Evolutionary conservation across 2,329 filamentous ascomycete species (phyloP), one percentile per base, ranked within the genome.

Genomic region (Knufia fluminis): DNA sequence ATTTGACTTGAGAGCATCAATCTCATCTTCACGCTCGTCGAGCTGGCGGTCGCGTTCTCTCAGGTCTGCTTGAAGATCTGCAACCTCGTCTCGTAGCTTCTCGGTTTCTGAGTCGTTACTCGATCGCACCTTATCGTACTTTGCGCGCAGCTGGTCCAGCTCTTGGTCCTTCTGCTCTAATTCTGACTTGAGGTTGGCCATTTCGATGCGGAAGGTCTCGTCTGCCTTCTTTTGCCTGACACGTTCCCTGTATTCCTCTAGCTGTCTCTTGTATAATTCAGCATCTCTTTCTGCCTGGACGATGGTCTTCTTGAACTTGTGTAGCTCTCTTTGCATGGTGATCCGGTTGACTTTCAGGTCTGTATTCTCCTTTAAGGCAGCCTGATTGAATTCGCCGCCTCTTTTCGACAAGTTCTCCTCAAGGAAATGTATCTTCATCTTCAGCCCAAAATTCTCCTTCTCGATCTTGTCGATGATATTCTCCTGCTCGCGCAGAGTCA

Each of bases 361-460:
- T 3, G 92, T 94, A 63, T 98, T 98, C 68, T 98, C 92, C 63
- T 86, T 88, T 23, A 98, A 72, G 2, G 91, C 88, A 24, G 82
- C 81, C 65, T 94, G 85, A 61, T 90, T 94, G 71, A 90, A 92
- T 49, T 90, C 88, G 6, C 87, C 89, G 0, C 91, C 91, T 48
- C 85, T 80, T 65, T 94, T 95, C 47, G 83, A 80, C 44, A 98
- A 70, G 12, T 87, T 86, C 59, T 97, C 88, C 65, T 98, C 89
- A 49, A 98, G 76, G 65, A 94, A 98, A 66, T 97, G 89, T 47
- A 97, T 95, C 67, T 95, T 96, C 59, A 97, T 77, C 68, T 97
- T 97, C 48, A 98, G 75, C 20, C 88, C 88, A 64, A 97, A 98
- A 63, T 98, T 98, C 63, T 97, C 92, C 71, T 98, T 98, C 64